A percentile compares a stretch with the other conserved stretches of the same genome.
phyloP scores from a whole-genome alignment of 345 rosid species.

The Mercurialis annua region DNA sequence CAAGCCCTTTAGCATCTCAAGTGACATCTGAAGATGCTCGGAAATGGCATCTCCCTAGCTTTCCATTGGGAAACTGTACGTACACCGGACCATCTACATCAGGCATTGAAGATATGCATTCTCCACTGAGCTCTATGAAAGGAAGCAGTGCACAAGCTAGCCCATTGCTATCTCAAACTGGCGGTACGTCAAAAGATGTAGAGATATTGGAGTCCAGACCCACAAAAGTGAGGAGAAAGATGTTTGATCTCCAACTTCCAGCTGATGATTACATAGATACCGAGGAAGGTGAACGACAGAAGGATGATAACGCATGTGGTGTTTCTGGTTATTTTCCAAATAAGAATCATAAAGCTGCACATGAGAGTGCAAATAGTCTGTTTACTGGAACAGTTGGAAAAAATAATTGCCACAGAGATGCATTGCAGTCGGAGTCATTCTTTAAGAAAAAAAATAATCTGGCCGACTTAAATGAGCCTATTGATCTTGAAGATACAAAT shows the following conservation, averaged over 20 bases:
- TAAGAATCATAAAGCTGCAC: conserved; percentile 35
- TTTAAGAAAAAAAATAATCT: conserved; percentile 38
- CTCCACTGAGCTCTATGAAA: conserved; percentile 51
- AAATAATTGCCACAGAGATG: conserved; percentile 36
- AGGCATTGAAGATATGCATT: conserved; percentile 44
- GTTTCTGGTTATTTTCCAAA: conserved; percentile 44
- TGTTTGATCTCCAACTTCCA: conserved; percentile 85
- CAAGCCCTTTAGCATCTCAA: conserved; percentile 56
- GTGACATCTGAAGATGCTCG: conserved; percentile 52
- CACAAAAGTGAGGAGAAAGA: conserved; percentile 61
- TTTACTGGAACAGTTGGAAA: conserved; percentile 30
- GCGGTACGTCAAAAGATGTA: conserved; percentile 44
- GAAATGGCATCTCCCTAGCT: conserved; percentile 63
- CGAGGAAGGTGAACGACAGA: conserved; percentile 39
- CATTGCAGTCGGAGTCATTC: conserved; percentile 39
- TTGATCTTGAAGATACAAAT: conserved; percentile 45
- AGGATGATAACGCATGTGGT: conserved; percentile 36
- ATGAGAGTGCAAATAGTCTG: conserved; percentile 35
- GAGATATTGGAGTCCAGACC: conserved; percentile 71
- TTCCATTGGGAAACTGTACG: conserved; percentile 50
- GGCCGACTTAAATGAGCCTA: conserved; percentile 83
- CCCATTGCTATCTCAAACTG: conserved; percentile 50
- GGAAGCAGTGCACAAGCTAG: conserved; percentile 49
- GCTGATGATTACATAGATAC: conserved; percentile 69
- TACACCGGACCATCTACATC: conserved; percentile 50